These are phyloP conservation scores for Hippophae gyantsensis DNA, from an alignment of 306 rosid species.

Conservation along the genomic window DNA sequence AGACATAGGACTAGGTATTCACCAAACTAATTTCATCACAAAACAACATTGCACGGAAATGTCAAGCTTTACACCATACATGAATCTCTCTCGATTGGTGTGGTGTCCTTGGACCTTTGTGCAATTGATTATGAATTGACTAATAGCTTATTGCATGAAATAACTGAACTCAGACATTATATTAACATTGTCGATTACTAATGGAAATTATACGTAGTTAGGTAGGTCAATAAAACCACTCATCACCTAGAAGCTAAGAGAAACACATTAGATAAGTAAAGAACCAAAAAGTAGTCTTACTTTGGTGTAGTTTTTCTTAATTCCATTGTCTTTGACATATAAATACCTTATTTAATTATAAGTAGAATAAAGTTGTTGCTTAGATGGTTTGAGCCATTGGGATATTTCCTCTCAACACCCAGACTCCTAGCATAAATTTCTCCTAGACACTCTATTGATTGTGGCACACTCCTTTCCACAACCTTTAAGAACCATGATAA, in stretches of 20 bases:
- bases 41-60: too few relatives aligned
- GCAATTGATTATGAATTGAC: too few relatives aligned
- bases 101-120: too few relatives aligned
- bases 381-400: conserved; percentile 83
- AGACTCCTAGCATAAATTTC: conserved; percentile 90
- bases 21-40: too few relatives aligned
- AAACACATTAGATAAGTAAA: conserved; percentile 2
- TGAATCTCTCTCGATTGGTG: too few relatives aligned
- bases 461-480: conserved; percentile 82
- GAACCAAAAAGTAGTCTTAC: conserved; percentile 27
- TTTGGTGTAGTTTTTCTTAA: conserved; percentile 77
- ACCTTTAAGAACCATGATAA: conserved; percentile 82
- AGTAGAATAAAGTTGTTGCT: conserved; percentile 66
- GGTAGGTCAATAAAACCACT: conserved; percentile 10
- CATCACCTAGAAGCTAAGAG: neutral
- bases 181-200: too few relatives aligned
- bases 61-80: too few relatives aligned
- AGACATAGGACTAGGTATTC: too few relatives aligned
- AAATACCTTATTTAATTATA: conserved; percentile 92
- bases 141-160: too few relatives aligned
- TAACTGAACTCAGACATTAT: too few relatives aligned
- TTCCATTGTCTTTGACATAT: conserved; percentile 88
- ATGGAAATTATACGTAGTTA: neutral
- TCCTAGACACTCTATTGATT: conserved; percentile 90
- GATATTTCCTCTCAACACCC: conserved; percentile 85